Conservation (phyloP, 805 yeast species). For the Priceomyces haplophilus region DNA sequence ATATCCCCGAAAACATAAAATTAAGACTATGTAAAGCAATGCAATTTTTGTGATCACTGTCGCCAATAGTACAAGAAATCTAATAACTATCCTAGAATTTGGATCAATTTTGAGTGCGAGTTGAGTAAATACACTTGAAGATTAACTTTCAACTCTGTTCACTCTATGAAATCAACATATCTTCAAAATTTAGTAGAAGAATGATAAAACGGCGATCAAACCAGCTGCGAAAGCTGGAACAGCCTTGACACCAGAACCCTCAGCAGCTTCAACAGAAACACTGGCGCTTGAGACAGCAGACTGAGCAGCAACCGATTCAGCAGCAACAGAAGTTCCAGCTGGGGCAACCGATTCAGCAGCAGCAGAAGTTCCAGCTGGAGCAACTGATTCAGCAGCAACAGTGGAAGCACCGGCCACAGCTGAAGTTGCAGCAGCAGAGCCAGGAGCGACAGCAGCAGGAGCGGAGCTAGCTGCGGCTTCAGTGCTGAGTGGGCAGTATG, state of each 20-base stretch:
- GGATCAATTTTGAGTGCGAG: neutral
- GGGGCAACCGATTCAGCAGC: constrained; percentile 17
- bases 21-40: neutral
- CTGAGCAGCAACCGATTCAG: constrained; percentile 17
- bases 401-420: constrained; percentile 13
- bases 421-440: constrained; percentile 12
- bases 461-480: constrained; percentile 9
- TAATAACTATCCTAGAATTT: constrained; percentile 1
- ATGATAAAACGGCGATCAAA: constrained; percentile 21
- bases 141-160: no score
- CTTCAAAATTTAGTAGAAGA: constrained; percentile 11
- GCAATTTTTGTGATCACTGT: neutral
- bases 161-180: no score
- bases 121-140: neutral
- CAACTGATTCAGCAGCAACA: constrained; percentile 10
- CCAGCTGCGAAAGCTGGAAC: constrained; percentile 21
- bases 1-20: constrained; percentile 2
- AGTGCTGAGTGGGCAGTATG: constrained; percentile 33
- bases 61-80: constrained; percentile 1
- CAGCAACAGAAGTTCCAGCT: constrained; percentile 15
- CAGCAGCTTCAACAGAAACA: constrained; percentile 14
- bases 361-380: constrained; percentile 15
- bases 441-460: constrained; percentile 9
- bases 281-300: constrained; percentile 13
- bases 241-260: constrained; percentile 13